phyloP scores from a whole-genome alignment of 2,329 filamentous ascomycete genomes.

The Talaromyces islandicus region DNA sequence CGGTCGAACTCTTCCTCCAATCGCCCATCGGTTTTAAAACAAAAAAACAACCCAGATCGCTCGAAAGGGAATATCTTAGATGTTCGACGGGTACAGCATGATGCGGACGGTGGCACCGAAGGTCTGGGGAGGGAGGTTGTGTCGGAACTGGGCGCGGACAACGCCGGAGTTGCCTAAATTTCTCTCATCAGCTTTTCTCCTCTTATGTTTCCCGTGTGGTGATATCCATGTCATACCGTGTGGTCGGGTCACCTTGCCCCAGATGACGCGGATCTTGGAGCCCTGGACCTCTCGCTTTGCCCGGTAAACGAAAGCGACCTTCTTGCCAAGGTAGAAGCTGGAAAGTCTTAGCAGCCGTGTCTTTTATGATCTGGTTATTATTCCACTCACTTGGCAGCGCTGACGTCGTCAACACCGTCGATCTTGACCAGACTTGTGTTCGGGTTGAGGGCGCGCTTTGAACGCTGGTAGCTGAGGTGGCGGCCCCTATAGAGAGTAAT shows the following conservation, averaged over 20 bases:
- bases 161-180: slow-evolving; percentile 91
- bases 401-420: slow-evolving; percentile 89
- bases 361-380: background rate
- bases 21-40: background rate
- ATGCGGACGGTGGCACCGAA: slow-evolving; percentile 94
- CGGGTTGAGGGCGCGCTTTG: slow-evolving; percentile 85
- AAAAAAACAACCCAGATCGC: slow-evolving; percentile 9
- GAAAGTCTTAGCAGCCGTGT: slow-evolving; percentile 25
- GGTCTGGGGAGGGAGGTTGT: slow-evolving; percentile 91
- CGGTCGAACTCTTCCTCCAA: background rate
- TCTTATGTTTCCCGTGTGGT: too few species aligned
- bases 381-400: slow-evolving; percentile 68
- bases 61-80: slow-evolving; percentile 54
- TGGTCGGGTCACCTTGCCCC: slow-evolving; percentile 94
- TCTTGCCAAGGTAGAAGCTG: slow-evolving; percentile 96
- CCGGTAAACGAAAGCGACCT: slow-evolving; percentile 97
- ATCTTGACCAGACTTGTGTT: slow-evolving; percentile 93
- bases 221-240: slow-evolving; percentile 62
- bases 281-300: slow-evolving; percentile 90
- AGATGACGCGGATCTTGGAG: slow-evolving; percentile 98
- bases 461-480: slow-evolving; percentile 96
- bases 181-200: slow-evolving; percentile 7
- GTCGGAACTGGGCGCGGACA: slow-evolving; percentile 94
- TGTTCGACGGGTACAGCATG: slow-evolving; percentile 97
- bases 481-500: slow-evolving; percentile 70